Percentiles rank a stretch among this genome's conserved stretches.
Evolutionary conservation across 164 flowering plant species (phyloP).

Genomic region (Annona cherimola): DNA sequence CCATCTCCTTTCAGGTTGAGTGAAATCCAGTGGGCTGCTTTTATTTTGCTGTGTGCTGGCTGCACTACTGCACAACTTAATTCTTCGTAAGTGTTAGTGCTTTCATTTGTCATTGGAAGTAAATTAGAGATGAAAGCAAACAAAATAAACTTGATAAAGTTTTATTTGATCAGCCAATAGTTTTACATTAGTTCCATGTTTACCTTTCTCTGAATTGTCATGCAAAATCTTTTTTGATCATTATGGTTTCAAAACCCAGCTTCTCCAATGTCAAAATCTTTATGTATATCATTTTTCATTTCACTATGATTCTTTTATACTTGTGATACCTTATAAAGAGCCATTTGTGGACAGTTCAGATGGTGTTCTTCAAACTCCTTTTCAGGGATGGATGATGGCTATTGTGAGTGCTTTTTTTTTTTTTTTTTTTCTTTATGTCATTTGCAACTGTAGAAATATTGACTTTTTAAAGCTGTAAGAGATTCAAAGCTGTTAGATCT

Average conservation of each 20-base stretch:
- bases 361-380: constrained; percentile 85
- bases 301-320: background rate
- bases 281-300: background rate
- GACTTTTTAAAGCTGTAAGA: too few relatives aligned
- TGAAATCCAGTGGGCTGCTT: constrained; percentile 97
- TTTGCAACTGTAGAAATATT: too few relatives aligned
- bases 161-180: background rate
- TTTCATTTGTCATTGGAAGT: background rate
- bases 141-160: background rate
- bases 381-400: constrained; percentile 96
- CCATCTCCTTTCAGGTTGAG: constrained; percentile 60
- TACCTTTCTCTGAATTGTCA: too few relatives aligned
- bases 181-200: background rate
- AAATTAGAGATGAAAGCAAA: background rate
- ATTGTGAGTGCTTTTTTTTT: constrained; percentile 54
- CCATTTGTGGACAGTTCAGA: constrained; percentile 67
- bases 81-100: constrained; percentile 51
- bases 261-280: background rate
- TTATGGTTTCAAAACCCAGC: background rate
- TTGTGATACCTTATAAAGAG: constrained; percentile 2
- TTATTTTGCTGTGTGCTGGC: constrained; percentile 81
- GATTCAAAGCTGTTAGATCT: too few relatives aligned
- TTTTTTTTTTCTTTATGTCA: constrained; percentile 13
- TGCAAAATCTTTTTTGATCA: too few relatives aligned
- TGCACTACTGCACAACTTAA: constrained; percentile 96